Evolutionary conservation across 78 protist species (phyloP).

Genomic region (Anaeramoeba flamelloides): DNA sequence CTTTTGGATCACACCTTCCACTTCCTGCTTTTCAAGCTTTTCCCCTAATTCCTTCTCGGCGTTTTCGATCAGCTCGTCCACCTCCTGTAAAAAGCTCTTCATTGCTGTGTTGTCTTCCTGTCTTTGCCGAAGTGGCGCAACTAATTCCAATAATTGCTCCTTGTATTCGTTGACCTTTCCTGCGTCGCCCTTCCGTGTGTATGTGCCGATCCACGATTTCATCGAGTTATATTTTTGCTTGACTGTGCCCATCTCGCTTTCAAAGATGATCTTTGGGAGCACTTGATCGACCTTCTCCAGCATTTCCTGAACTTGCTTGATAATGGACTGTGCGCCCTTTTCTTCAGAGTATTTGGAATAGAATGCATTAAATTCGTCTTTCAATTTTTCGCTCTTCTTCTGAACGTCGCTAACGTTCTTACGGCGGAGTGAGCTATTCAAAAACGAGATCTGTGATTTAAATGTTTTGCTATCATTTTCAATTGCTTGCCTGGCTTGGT

Average conservation of each 20-base stretch:
- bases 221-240: neutral
- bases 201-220: neutral
- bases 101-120: neutral
- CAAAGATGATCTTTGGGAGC: neutral
- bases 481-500: too few relatives aligned
- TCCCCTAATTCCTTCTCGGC: neutral
- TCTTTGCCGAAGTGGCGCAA: neutral
- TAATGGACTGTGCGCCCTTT: neutral
- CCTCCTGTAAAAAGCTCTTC: neutral
- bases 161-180: neutral
- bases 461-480: neutral
- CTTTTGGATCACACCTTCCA: neutral
- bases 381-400: neutral
- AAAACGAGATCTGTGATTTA: neutral
- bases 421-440: neutral
- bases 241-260: neutral
- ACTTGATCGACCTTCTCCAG: neutral
- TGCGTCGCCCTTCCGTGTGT: neutral
- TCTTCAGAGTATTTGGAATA: neutral
- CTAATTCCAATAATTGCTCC: neutral
- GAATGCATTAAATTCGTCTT: neutral
- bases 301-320: neutral
- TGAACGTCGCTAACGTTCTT: neutral
- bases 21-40: neutral
- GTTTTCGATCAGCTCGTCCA: neutral